Conservation (phyloP, 2,329 filamentous ascomycete genomes). For the Aureobasidium lini region DNA sequence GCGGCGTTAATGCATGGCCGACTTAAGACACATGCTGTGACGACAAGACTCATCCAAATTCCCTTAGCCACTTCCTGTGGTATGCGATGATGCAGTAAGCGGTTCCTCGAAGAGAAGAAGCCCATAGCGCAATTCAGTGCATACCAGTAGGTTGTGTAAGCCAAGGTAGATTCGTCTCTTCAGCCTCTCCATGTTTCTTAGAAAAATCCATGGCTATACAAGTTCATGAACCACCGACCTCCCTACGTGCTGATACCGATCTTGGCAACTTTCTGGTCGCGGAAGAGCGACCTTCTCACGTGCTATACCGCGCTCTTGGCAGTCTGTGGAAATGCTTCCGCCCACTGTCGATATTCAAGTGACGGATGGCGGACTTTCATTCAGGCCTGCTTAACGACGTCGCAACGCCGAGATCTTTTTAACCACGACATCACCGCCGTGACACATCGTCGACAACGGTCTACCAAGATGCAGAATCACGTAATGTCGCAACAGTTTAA, state of each 20-base stretch:
- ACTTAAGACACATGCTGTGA: not conserved
- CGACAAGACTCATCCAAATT: not conserved
- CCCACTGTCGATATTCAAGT: not conserved
- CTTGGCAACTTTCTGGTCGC: too few species aligned
- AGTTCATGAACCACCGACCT: not conserved
- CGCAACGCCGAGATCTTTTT: not conserved
- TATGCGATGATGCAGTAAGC: too few species aligned
- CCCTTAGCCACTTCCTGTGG: not conserved
- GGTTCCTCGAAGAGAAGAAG: too few species aligned
- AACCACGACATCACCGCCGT: not conserved
- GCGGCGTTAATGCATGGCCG: not conserved
- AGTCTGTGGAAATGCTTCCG: not conserved
- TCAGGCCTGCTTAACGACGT: not conserved
- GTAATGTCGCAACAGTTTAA: too few species aligned
- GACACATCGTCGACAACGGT: too few species aligned
- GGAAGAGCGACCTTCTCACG: too few species aligned
- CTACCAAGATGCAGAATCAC: too few species aligned
- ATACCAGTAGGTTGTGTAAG: not conserved
- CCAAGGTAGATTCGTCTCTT: not conserved
- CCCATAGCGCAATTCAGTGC: too few species aligned
- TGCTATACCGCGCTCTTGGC: not conserved
- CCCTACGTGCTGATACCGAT: too few species aligned
- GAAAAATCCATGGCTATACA: not conserved
- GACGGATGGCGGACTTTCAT: not conserved
- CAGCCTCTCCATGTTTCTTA: not conserved